A percentile compares a stretch with the other conserved stretches of the same genome.
These are phyloP conservation scores for Colletotrichum euphorbiae DNA, from an alignment of 2,329 filamentous ascomycete species.

Conservation along the genomic window DNA sequence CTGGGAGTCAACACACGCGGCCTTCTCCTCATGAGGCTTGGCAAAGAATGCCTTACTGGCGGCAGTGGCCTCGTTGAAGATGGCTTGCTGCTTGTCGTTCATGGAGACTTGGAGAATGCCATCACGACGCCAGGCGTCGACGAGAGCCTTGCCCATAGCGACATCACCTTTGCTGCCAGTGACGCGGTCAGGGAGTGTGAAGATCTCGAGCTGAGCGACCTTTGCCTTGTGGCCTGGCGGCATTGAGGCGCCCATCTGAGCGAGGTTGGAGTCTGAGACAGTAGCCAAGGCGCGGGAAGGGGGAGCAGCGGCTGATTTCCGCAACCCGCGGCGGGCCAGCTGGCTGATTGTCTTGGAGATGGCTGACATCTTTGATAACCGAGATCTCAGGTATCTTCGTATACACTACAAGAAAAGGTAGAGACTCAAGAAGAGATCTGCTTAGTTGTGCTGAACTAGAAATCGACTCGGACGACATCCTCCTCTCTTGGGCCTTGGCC, in stretches of 20 bases:
- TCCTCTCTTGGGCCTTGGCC: too few species aligned
- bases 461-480: not conserved
- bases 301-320: slow-evolving; percentile 7
- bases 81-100: slow-evolving; percentile 47
- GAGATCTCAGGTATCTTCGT: not conserved
- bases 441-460: not conserved
- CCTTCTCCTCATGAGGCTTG: slow-evolving; percentile 52
- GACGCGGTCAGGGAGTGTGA: slow-evolving; percentile 53
- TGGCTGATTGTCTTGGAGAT: slow-evolving; percentile 23
- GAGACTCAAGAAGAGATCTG: not conserved
- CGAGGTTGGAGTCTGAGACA: slow-evolving; percentile 32
- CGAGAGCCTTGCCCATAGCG: slow-evolving; percentile 53
- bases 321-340: slow-evolving; percentile 19
- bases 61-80: slow-evolving; percentile 51
- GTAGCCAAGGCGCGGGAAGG: slow-evolving; percentile 27
- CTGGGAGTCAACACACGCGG: slow-evolving; percentile 55
- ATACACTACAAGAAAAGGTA: not conserved
- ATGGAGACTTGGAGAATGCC: slow-evolving; percentile 61
- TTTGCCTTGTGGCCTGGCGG: slow-evolving; percentile 36
- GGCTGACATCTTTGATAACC: slow-evolving; percentile 16
- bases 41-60: slow-evolving; percentile 55
- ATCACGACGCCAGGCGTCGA: slow-evolving; percentile 56
- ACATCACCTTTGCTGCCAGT: slow-evolving; percentile 49
- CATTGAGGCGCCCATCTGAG: slow-evolving; percentile 29
- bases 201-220: slow-evolving; percentile 51